Conservation (phyloP, 345 rosid species). For the Aquilaria malaccensis region DNA sequence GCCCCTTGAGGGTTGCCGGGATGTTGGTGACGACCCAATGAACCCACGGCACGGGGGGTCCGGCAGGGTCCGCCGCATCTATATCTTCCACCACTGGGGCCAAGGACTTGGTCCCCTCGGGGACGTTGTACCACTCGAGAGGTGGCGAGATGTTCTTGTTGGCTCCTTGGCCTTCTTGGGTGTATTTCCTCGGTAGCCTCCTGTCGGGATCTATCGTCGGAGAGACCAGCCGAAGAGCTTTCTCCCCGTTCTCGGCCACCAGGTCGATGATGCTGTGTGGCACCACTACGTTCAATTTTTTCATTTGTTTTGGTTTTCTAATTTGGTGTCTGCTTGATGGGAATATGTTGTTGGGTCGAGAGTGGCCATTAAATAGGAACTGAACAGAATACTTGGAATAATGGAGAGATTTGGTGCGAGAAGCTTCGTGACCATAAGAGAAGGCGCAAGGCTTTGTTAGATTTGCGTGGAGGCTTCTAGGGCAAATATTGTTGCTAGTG, state of each 20-base stretch:
- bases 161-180: slow-evolving; percentile 68
- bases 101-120: slow-evolving; percentile 52
- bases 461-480: no score
- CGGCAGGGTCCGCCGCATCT: slow-evolving; percentile 63
- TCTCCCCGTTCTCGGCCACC: slow-evolving; percentile 24
- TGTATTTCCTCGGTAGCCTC: slow-evolving; percentile 61
- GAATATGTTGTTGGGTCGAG: not conserved
- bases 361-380: no score
- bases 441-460: slow-evolving; percentile 4
- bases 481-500: no score
- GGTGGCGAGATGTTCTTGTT: slow-evolving; percentile 50
- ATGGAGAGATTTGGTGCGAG: slow-evolving; percentile 14
- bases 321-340: not conserved
- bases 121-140: slow-evolving; percentile 69
- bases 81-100: slow-evolving; percentile 82
- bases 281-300: not conserved
- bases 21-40: slow-evolving; percentile 70
- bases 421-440: slow-evolving; percentile 20
- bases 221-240: slow-evolving; percentile 53
- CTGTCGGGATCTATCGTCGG: slow-evolving; percentile 49
- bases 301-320: not conserved
- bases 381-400: not conserved
- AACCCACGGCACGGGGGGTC: slow-evolving; percentile 65
- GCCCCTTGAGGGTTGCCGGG: slow-evolving; percentile 48
- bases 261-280: not conserved